phyloP scores from a whole-genome alignment of 208 protist genomes.

The Phytomonas sp. region DNA sequence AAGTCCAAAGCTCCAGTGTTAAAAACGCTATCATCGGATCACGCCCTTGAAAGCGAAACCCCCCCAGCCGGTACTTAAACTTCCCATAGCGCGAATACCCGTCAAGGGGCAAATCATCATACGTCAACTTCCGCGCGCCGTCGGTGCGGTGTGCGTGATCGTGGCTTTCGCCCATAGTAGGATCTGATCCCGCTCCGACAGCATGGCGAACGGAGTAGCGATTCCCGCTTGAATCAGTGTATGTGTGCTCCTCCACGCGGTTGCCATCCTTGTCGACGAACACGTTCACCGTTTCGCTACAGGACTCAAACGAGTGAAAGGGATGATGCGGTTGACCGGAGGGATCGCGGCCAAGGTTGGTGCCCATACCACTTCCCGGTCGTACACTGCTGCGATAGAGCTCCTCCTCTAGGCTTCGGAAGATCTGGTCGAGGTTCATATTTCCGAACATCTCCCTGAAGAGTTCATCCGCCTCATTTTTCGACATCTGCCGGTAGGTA shows the following conservation, averaged over 20 bases:
- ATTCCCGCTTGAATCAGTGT: slow-evolving; percentile 48
- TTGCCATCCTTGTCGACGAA: slow-evolving; percentile 69
- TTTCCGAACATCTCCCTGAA: slow-evolving; percentile 83
- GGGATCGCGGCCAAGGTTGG: slow-evolving; percentile 25
- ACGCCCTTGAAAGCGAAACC: slow-evolving; percentile 65
- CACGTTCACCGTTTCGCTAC: slow-evolving; percentile 31
- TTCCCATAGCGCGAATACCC: slow-evolving; percentile 13
- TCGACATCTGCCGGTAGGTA: slow-evolving; percentile 74
- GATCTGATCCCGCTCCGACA: slow-evolving; percentile 34
- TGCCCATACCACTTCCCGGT: slow-evolving; percentile 6
- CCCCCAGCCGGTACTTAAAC: slow-evolving; percentile 56
- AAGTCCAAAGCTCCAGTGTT: slow-evolving; percentile 14
- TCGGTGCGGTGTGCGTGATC: slow-evolving; percentile 49
- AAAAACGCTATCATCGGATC: slow-evolving; percentile 58
- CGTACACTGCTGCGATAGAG: slow-evolving; percentile 36
- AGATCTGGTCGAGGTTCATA: slow-evolving; percentile 83
- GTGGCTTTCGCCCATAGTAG: slow-evolving; percentile 56
- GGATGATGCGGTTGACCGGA: slow-evolving; percentile 21
- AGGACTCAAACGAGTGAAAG: slow-evolving; percentile 63
- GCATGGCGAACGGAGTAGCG: slow-evolving; percentile 63
- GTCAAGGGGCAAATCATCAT: not conserved
- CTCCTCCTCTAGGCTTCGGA: slow-evolving; percentile 73
- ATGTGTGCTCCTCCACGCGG: slow-evolving; percentile 76
- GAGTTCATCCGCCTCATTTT: slow-evolving; percentile 76
- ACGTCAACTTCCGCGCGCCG: slow-evolving; percentile 6